Base-by-base conservation (phyloP, 768 basidiomycete genomes). In the Tricholoma terreum region DNA sequence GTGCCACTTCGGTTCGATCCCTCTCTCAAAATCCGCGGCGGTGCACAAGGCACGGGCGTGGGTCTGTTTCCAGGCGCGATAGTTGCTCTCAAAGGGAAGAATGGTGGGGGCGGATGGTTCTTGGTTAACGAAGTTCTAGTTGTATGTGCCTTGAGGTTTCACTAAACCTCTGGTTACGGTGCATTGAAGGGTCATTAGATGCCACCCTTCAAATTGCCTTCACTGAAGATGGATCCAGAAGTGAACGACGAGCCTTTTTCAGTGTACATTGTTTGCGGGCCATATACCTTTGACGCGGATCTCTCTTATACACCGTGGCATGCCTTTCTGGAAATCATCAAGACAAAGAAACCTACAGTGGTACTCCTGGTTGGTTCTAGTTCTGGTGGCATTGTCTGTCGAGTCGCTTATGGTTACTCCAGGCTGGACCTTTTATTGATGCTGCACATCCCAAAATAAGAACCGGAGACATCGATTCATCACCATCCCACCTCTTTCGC, bases 381-480 rank as follows among this genome's bases (percentile, higher is more conserved):
- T 33, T 54, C 15, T 53, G 51, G 21, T 56, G 6, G 55, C 15
- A 22, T 19, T 15, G 9, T 24, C 27, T 21, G 52, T 43, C 57
- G 17, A 56, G 4, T 45, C 48, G 34, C 12, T 50, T 46, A 43
- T 40, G 50, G 35, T 36, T 31, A 36, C 17, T 49, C 12, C 60
- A 99, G 96, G 73, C 92, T 30, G 97, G 97, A 0, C 97, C 97
- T 1, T 99, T 98, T 68, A 74, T 98, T 42, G 94, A 98, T 62
- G 72, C 82, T 0, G 70, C 79, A 15, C 92, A 98, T 69, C 83
- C 89, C 1, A 75, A 78, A 51, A 82, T 98, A 61, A 86, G 84
- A 67, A 71, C 76, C 3, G 97, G 96, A 6, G 89, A 93, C 54
- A 69, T 86, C 22, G 85, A 90, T 56, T 72, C 78, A 50, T 75